Evolutionary conservation across 2,329 filamentous ascomycete genomes (phyloP), one percentile per base, ranked within the genome.

Genomic region (Endothia cerciana): DNA sequence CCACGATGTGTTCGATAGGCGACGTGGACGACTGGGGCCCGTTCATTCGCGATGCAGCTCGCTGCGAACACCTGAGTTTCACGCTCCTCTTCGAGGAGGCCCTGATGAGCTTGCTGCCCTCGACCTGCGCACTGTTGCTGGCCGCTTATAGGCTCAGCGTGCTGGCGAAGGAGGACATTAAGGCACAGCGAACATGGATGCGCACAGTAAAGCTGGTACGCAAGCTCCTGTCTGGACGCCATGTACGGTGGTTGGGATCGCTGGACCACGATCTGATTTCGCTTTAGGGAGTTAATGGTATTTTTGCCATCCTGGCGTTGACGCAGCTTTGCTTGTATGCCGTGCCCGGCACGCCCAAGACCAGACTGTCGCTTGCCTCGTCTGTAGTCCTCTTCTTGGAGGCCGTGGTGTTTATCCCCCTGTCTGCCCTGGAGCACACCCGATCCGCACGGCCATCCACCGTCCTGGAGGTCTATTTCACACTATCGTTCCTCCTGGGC

Each of bases 1-100:
- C 19, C 41, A 17, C 41, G 19, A 45, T 45, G 41, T 45, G 41
- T 7, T n/a, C 41, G 4, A 22, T 45, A 45, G 41, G 41, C 41
- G 41, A 45, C 41, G 41, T 45, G 41, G 41, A 45, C 41, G 41
- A 45, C 41, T 45, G 41, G 41, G 41, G 41, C n/a, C 41, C 41
- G 6, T 45, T 45, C 41, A 45, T 45, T n/a, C 41, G 19, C 19
- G 41, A 45, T 45, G 41, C 41, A 7, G 17, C 41, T 45, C 41
- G 4, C 41, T 45, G 41, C 8, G 41, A n/a, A 17, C 41, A 45
- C 41, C 19, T 45, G 3, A n/a, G 41, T 2, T 45, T 45, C 19
- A 45, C 41, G 3, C 41, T 45, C 4, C 41, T 45, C 19, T 45
- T 45, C 8, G 41, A 45, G 41, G 41, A 45, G 41, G 41, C 41